A percentile compares a stretch with the other conserved stretches of the same genome.
Evolutionary conservation across 2,329 filamentous ascomycete genomes (phyloP).

Genomic region (Fusarium sp.): DNA sequence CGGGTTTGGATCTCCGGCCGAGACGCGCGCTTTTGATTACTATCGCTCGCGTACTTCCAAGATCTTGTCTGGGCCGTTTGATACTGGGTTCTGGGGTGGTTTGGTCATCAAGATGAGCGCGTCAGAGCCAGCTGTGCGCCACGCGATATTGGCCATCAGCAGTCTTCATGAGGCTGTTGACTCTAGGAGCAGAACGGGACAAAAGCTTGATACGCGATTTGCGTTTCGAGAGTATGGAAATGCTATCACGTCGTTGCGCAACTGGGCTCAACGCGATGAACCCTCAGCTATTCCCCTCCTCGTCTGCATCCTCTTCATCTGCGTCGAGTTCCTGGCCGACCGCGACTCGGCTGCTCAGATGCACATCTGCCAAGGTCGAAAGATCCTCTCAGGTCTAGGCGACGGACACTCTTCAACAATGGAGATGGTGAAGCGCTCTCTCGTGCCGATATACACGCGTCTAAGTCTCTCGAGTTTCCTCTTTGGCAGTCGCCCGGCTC

Average conservation of each 20-base stretch:
- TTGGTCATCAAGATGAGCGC: slow-evolving; percentile 58
- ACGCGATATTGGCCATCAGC: slow-evolving; percentile 62
- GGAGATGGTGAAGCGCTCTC: slow-evolving; percentile 51
- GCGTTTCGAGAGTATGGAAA: slow-evolving; percentile 56
- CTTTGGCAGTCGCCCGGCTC: slow-evolving; percentile 50
- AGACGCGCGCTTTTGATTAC: slow-evolving; percentile 46
- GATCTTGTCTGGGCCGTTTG: slow-evolving; percentile 55
- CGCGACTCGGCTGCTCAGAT: slow-evolving; percentile 58
- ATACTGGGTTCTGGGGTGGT: slow-evolving; percentile 55
- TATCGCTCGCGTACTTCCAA: slow-evolving; percentile 51
- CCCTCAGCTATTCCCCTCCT: slow-evolving; percentile 50
- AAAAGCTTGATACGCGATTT: slow-evolving; percentile 35
- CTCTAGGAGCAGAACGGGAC: slow-evolving; percentile 29
- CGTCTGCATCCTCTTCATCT: slow-evolving; percentile 62
- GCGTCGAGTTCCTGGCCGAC: slow-evolving; percentile 64
- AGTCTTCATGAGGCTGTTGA: slow-evolving; percentile 54
- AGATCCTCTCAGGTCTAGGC: slow-evolving; percentile 51
- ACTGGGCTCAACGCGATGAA: slow-evolving; percentile 47
- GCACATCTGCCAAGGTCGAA: slow-evolving; percentile 56
- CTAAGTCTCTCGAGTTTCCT: slow-evolving; percentile 55
- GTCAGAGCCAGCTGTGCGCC: slow-evolving; percentile 57
- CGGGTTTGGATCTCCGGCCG: slow-evolving; percentile 35
- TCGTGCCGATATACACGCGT: slow-evolving; percentile 57
- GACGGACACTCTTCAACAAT: slow-evolving; percentile 44
- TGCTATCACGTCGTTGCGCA: slow-evolving; percentile 56